A percentile compares a stretch with the other conserved stretches of the same genome.
phyloP scores from a whole-genome alignment of 2,329 filamentous ascomycete species.

The Epichloe glyceriae region DNA sequence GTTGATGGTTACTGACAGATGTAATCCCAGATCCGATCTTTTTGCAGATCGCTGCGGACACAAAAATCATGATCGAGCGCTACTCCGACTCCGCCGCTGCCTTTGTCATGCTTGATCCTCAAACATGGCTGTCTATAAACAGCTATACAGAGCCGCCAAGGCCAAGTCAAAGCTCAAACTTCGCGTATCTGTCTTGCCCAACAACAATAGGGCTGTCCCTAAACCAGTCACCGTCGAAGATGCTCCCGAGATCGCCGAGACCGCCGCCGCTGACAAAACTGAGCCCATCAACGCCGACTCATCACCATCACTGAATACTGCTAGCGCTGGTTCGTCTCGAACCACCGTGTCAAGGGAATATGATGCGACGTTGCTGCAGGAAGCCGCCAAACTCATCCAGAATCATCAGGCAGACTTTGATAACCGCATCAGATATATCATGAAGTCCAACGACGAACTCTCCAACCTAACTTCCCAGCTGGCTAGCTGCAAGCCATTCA shows the following conservation, averaged over 20 bases:
- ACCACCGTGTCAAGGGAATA: conserved; percentile 15
- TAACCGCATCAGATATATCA: conserved; percentile 14
- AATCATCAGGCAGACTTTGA: conserved; percentile 15
- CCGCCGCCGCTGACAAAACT: not conserved
- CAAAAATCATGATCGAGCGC: conserved; percentile 59
- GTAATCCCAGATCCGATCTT: conserved; percentile 20
- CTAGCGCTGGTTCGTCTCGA: conserved; percentile 7
- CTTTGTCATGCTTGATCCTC: conserved; percentile 66
- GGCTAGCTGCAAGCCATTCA: conserved; percentile 1
- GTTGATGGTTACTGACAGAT: not conserved
- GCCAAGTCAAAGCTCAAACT: conserved; percentile 96
- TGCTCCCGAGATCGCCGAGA: conserved; percentile 28
- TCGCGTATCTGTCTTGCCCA: conserved; percentile 44
- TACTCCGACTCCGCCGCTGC: conserved; percentile 85
- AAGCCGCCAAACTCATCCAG: conserved; percentile 14
- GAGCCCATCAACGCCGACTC: conserved; percentile 1
- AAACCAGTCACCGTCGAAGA: conserved; percentile 39
- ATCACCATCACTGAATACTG: conserved; percentile 8
- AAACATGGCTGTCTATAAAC: conserved; percentile 83
- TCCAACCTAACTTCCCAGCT: conserved; percentile 3
- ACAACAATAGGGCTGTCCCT: conserved; percentile 19
- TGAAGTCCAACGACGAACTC: conserved; percentile 12
- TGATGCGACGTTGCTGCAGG: conserved; percentile 14
- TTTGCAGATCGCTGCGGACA: conserved; percentile 21
- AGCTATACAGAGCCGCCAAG: conserved; percentile 91